Percentiles rank a stretch among this genome's conserved stretches.
phyloP scores from a whole-genome alignment of 768 basidiomycete species.

The Boletellus ananiceps region DNA sequence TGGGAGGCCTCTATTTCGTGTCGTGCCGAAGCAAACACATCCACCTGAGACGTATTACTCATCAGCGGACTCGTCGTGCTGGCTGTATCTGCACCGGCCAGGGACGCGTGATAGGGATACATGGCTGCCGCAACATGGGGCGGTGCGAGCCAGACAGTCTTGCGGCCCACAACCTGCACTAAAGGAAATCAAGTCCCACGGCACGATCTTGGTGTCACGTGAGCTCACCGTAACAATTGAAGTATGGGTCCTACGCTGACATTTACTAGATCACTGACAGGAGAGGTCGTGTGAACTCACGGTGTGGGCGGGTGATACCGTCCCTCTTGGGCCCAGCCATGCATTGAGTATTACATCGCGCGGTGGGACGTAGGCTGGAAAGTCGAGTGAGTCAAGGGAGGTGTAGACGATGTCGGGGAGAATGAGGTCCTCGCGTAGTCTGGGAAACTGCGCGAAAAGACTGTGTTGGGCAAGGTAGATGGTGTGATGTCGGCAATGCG shows the following conservation, averaged over 20 bases:
- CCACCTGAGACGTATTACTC: constrained; percentile 78
- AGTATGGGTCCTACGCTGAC: constrained; percentile 76
- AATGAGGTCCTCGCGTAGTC: constrained; percentile 64
- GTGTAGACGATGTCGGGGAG: constrained; percentile 91
- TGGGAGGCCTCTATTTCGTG: constrained; percentile 18
- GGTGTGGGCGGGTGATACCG: constrained; percentile 87
- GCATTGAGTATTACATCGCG: constrained; percentile 63
- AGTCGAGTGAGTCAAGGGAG: constrained; percentile 40
- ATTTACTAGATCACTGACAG: constrained; percentile 22
- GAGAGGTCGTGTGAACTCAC: constrained; percentile 35
- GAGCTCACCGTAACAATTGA: constrained; percentile 78
- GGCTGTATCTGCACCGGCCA: constrained; percentile 23
- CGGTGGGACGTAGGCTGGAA: constrained; percentile 59
- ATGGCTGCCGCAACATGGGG: constrained; percentile 53
- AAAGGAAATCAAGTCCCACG: constrained; percentile 7
- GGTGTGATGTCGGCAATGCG: constrained; percentile 19
- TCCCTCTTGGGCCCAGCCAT: constrained; percentile 79
- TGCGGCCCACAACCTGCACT: constrained; percentile 88
- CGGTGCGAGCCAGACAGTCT: constrained; percentile 90
- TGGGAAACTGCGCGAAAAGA: constrained; percentile 80
- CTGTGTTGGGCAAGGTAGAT: constrained; percentile 91
- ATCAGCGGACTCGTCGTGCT: constrained; percentile 45
- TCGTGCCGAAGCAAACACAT: constrained; percentile 57
- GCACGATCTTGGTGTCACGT: background rate
- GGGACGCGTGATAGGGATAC: constrained; percentile 46